Base-by-base conservation (phyloP, 176 grass and related monocot species). In the Rhynchospora breviuscula region DNA sequence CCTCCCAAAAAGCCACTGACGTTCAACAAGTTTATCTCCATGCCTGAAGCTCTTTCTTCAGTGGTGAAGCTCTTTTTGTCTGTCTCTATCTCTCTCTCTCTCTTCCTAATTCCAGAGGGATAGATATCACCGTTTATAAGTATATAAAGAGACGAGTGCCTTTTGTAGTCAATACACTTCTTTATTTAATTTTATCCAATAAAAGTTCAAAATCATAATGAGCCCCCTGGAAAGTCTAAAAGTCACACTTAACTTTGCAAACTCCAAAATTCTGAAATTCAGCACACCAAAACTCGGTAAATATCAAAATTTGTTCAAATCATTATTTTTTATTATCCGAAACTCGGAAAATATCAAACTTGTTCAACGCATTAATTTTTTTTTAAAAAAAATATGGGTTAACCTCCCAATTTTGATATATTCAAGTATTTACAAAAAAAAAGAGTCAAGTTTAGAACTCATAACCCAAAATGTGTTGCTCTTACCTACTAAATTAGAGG, bases 1-100 rank as follows among this genome's bases (percentile, higher is more conserved):
- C 95, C 95, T 84, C 92, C 87, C 0, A 85, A 40, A 40, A 40
- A 64, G 0, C 90, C 90, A 63, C 76, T 87, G 18, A 82, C 83
- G 18, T 56, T 48, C 71, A 19, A 29, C 63, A 89, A 74, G 75
- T 85, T 59, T 81, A 87, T 87, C 80, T 85, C 89, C 83, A 81
- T 84, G 57, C 66, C 85, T 67, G 49, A 1, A 62, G 74, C 25
- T 67, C 63, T 6, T 17, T 59, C 12, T 78, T 56, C 22, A 60
- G 46, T 59, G 84, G 75, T 72, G 1, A 15, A 46, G 47, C 56
- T 0, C 25, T 46, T 7, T 18, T 0, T 33, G 12, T 8, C 46
- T 40, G 68, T 56, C 29, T 81, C 66, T 31, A 48, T 56, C 59
- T 7, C 13, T 54, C 2, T 80, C 19, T 88, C 35, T 46, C 60